Conservation (phyloP, 78 protist genomes). For the slime mould (Dictyostelium discoideum) region dicty_2.7 NC_007088.5:5428501-5429000, state of each 20-base stretch:
- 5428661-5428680: no score
- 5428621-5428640: no score
- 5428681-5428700: no score
- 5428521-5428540: no score
- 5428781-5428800: neutral
- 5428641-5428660: no score
- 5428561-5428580: neutral
- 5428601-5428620: neutral
- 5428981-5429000: slow-evolving; percentile 27
- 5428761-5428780: neutral
- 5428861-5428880: slow-evolving; percentile 29
- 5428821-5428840: slow-evolving; percentile 48
- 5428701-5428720: no score
- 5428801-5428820: slow-evolving; percentile 57
- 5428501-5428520: no score
- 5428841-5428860: slow-evolving; percentile 54
- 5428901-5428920: slow-evolving; percentile 41
- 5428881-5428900: slow-evolving; percentile 38
- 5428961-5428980: slow-evolving; percentile 49
- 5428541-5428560: no score
- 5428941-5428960: slow-evolving; percentile 67
- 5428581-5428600: neutral
- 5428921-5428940: slow-evolving; percentile 75
- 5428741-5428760: neutral
- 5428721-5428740: neutral